Conservation (phyloP, 768 basidiomycete genomes). For the Albatrellus ellisii region DNA sequence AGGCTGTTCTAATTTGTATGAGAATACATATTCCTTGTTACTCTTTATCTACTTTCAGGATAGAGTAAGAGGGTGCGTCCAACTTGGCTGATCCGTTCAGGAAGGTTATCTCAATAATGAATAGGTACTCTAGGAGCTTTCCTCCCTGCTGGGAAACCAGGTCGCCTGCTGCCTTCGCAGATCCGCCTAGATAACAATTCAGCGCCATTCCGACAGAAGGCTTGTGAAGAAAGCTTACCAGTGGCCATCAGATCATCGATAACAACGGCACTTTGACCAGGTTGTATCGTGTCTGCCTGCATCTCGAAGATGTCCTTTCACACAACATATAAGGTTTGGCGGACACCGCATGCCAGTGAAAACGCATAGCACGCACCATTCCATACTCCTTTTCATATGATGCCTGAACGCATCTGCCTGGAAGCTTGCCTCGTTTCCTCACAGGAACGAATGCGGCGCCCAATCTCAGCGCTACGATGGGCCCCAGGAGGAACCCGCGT, state of each 20-base stretch:
- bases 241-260: constrained; percentile 96
- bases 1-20: constrained; percentile 36
- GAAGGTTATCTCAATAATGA: constrained; percentile 77
- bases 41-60: constrained; percentile 50
- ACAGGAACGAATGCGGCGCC: constrained; percentile 95
- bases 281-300: constrained; percentile 73
- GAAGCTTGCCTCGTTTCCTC: constrained; percentile 89
- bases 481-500: constrained; percentile 90
- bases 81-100: constrained; percentile 67
- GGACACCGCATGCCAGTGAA: background rate
- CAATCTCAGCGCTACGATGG: constrained; percentile 79
- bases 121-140: constrained; percentile 83
- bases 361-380: constrained; percentile 31
- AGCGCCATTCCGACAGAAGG: background rate
- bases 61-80: constrained; percentile 79
- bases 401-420: constrained; percentile 64
- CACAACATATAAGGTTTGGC: background rate
- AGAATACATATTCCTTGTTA: background rate
- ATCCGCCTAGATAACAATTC: constrained; percentile 49
- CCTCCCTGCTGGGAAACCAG: constrained; percentile 77
- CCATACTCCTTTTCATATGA: constrained; percentile 93
- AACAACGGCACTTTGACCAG: constrained; percentile 75
- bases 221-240: constrained; percentile 33
- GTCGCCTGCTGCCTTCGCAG: constrained; percentile 85
- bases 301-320: constrained; percentile 91